These are phyloP conservation scores for Mesotaenium endlicherianum DNA, from an alignment of 139 green algal genomes.

Conservation along the genomic window DNA sequence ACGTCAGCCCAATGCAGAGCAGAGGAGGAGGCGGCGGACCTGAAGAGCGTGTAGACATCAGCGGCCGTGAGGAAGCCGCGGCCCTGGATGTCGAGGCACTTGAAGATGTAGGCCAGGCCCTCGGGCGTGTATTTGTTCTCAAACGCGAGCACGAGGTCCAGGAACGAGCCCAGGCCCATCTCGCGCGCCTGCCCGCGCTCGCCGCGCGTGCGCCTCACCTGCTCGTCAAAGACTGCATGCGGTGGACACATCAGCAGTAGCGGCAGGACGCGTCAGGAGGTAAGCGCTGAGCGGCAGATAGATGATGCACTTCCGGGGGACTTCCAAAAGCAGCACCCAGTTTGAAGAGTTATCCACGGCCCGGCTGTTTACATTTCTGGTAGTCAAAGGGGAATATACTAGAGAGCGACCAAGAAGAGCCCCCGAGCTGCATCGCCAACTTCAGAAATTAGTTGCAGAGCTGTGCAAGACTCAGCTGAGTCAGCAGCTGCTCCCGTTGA, in stretches of 20 bases:
- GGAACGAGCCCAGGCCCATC: constrained; percentile 52
- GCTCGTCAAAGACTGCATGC: constrained; percentile 51
- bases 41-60: constrained; percentile 45
- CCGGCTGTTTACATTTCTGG: too few species aligned
- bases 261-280: too few species aligned
- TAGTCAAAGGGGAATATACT: too few species aligned
- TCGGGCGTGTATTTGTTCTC: constrained; percentile 49
- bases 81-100: constrained; percentile 49
- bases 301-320: not conserved
- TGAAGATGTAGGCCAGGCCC: constrained; percentile 55
- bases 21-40: not conserved
- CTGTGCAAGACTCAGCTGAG: too few species aligned
- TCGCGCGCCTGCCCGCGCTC: not conserved
- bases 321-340: too few species aligned
- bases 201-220: constrained; percentile 11
- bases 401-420: too few species aligned
- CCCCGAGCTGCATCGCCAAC: too few species aligned
- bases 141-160: constrained; percentile 54
- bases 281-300: not conserved
- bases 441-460: too few species aligned
- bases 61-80: constrained; percentile 34
- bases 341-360: too few species aligned
- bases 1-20: not conserved
- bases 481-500: too few species aligned
- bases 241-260: too few species aligned